Conservation (phyloP, 2,329 filamentous ascomycete genomes). For the Penicillium rolfsii region DNA sequence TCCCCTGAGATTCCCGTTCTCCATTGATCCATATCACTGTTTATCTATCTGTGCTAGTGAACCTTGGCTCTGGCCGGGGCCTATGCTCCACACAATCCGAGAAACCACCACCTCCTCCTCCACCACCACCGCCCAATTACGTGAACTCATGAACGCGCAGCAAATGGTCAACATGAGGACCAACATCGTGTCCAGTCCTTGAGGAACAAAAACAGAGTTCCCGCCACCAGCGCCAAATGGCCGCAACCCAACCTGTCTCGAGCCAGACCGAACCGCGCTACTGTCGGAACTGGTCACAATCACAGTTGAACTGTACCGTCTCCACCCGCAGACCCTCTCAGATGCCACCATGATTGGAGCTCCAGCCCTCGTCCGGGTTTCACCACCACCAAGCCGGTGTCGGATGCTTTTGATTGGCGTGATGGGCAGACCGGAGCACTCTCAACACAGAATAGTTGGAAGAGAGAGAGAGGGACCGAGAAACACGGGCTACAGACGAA, state of each 20-base stretch:
- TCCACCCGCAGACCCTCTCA: slow-evolving; percentile 7
- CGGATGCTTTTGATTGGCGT: slow-evolving; percentile 6
- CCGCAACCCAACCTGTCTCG: slow-evolving; percentile 5
- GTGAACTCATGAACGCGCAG: too few species aligned
- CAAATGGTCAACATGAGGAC: too few species aligned
- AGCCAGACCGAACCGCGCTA: slow-evolving; percentile 20
- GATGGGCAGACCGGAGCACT: not conserved
- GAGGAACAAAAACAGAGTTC: not conserved
- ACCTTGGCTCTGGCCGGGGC: slow-evolving; percentile 11
- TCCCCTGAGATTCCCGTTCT: not conserved
- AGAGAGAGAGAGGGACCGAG: not conserved
- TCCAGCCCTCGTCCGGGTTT: slow-evolving; percentile 18
- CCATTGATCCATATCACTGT: not conserved
- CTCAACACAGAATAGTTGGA: not conserved
- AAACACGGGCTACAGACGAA: not conserved
- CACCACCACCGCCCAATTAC: too few species aligned
- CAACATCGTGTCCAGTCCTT: not conserved
- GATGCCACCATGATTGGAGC: slow-evolving; percentile 17
- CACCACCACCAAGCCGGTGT: slow-evolving; percentile 7
- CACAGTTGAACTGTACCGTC: slow-evolving; percentile 22
- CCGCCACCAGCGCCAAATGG: slow-evolving; percentile 30
- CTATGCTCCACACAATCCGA: slow-evolving; percentile 3
- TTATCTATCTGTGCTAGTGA: not conserved
- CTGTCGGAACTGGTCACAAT: slow-evolving; percentile 33
- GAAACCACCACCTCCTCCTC: not conserved